phyloP scores from a whole-genome alignment of 805 yeast species.

The Tetrapisispora phaffii region DNA sequence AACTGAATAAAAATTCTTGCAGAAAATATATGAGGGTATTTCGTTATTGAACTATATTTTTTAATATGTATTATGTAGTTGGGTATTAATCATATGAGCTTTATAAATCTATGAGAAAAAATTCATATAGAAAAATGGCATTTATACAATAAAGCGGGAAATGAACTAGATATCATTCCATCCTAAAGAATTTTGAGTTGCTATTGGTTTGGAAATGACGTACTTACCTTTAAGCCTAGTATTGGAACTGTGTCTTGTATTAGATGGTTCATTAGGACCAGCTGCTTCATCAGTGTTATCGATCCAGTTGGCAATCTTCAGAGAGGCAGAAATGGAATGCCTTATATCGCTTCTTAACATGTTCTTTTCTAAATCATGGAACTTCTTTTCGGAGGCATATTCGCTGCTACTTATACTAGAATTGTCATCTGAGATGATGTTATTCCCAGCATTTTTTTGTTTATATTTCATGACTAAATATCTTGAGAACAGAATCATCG shows the following conservation, averaged over 20 bases:
- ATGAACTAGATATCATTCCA: conserved; percentile 37
- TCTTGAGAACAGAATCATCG: conserved; percentile 47
- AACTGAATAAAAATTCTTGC: background rate
- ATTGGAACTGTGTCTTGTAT: background rate
- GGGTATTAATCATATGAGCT: background rate
- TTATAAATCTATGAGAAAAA: too few relatives aligned
- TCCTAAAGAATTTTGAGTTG: conserved; percentile 62
- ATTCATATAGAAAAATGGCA: background rate
- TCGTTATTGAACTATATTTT: too few relatives aligned
- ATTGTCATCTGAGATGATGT: conserved; percentile 15
- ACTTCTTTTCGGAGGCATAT: conserved; percentile 5
- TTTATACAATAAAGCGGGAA: background rate
- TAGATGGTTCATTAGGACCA: background rate
- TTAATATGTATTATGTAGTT: background rate
- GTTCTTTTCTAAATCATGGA: conserved; percentile 10
- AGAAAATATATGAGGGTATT: background rate
- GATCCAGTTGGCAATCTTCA: conserved; percentile 28
- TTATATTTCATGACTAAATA: conserved; percentile 35
- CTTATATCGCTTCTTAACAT: background rate
- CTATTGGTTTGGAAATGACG: conserved; percentile 57
- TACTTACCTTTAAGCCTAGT: conserved; percentile 20
- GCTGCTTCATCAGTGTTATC: conserved; percentile 14
- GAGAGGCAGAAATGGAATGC: conserved; percentile 18
- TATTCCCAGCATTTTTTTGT: conserved; percentile 7
- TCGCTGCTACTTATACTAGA: conserved; percentile 12